phyloP scores from a whole-genome alignment of 225 moss, liverwort and hornwort species.

The Bryoerythrophyllum caledonicum region DNA sequence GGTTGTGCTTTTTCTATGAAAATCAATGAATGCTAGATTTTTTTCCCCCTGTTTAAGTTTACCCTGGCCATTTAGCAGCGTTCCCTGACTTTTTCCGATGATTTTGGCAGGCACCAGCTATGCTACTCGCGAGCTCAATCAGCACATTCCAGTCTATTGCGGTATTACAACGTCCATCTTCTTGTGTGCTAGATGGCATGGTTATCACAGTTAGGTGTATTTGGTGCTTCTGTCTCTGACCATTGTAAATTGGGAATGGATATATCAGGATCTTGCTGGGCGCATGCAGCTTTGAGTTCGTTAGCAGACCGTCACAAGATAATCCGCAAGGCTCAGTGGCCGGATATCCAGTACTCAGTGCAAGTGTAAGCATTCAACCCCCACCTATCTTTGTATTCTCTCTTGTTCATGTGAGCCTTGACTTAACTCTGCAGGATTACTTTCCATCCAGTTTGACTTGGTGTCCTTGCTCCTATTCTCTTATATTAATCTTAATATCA shows the following conservation, averaged over 20 bases:
- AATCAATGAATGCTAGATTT: neutral
- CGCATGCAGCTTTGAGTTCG: slow-evolving; percentile 87
- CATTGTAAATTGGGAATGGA: slow-evolving; percentile 18
- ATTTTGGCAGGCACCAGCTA: slow-evolving; percentile 74
- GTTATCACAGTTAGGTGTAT: too few species aligned
- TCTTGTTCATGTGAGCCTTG: neutral
- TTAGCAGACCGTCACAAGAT: slow-evolving; percentile 92
- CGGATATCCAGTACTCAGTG: slow-evolving; percentile 83
- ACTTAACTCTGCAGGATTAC: neutral
- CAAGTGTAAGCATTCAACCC: slow-evolving; percentile 68
- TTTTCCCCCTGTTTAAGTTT: neutral
- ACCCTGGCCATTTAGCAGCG: neutral
- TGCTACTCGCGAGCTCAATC: slow-evolving; percentile 82
- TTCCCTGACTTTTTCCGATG: neutral
- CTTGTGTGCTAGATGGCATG: neutral
- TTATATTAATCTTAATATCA: neutral
- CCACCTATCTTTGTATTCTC: neutral
- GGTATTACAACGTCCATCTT: slow-evolving; percentile 28
- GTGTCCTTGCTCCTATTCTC: neutral
- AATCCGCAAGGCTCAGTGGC: slow-evolving; percentile 82
- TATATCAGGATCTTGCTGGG: slow-evolving; percentile 88
- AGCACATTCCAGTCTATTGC: slow-evolving; percentile 92
- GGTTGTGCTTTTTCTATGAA: neutral
- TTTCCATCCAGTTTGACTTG: neutral
- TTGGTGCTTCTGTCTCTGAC: neutral